Base-by-base conservation (phyloP, 164 flowering plant species). In the Warburgia ugandensis region DNA sequence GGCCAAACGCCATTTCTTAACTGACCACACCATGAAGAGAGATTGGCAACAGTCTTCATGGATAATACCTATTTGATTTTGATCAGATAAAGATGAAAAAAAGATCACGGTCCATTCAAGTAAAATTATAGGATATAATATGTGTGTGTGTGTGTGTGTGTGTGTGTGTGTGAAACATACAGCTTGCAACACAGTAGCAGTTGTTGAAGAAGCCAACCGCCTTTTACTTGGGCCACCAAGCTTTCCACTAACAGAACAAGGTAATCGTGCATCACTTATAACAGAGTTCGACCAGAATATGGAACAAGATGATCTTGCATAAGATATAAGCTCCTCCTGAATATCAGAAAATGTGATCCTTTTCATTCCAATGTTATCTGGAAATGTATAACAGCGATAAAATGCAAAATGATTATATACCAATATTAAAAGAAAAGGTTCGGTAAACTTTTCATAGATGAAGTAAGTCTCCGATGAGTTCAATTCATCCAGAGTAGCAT, bases 181-280 rank as follows among this genome's bases (percentile, higher is more conserved):
- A 64, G 94, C 94, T 70, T 77, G 73, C 70, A 88, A 56, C 39
- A 86, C 83, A 46, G 78, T 58, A 53, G 81, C 68, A 20, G 91
- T 70, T 16, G 59, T 48, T 22, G 71, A 63, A 58, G 77, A 68
- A 44, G 89, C 59, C 69, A 88, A 64, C 62, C 97, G 75, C 3
- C 97, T 76, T 67, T 81, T 95, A 77, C 92, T 86, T 47, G 89
- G 99, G 9, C 99, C 99, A 22, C 99, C 99, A 56, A 92, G 83
- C 75, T 71, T 84, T 64, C 99, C 99, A 52, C 57, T 78, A 7
- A 92, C 68, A 31, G 92, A 76, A 58, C 75, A 60, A 39, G 99
- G 91, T 36, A 92, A 70, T 45, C 19, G 38, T 5, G 48, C 41
- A 29, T 61, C 74, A 35, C 69, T 70, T 11, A 22, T 16, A 29